phyloP scores from a whole-genome alignment of 2,329 filamentous ascomycete species.

The Claviceps purpurea region DNA sequence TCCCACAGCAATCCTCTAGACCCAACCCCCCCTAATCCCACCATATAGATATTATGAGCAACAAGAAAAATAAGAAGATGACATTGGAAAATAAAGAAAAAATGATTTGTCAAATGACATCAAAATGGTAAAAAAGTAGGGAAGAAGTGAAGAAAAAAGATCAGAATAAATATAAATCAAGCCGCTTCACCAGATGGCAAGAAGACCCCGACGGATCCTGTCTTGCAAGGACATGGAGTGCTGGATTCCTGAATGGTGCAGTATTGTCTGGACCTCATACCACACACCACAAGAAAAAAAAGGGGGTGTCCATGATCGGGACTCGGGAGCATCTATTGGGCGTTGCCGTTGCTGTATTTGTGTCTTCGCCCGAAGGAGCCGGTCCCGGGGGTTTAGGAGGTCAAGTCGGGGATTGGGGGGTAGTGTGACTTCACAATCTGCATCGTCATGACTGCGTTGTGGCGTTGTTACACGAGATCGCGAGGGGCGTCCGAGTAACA shows the following conservation, averaged over 20 bases:
- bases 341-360: neutral
- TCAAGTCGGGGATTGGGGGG: too few species aligned
- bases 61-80: conserved; percentile 2
- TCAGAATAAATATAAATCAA: neutral
- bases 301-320: neutral
- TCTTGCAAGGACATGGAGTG: neutral
- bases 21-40: neutral
- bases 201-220: neutral
- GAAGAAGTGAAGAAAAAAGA: conserved; percentile 3
- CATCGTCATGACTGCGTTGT: too few species aligned
- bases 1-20: conserved; percentile 2
- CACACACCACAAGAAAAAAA: neutral
- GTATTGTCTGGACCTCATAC: neutral
- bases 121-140: neutral
- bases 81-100: neutral
- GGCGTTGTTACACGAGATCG: too few species aligned
- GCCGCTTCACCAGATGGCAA: neutral
- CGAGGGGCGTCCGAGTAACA: neutral
- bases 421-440: too few species aligned
- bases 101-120: neutral
- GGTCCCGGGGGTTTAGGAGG: neutral
- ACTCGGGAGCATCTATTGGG: neutral
- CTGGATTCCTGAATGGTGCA: neutral
- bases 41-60: conserved; percentile 2
- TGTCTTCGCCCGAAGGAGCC: neutral